Base-by-base conservation (phyloP, 345 rosid genomes). In the Barbarea vulgaris region DNA sequence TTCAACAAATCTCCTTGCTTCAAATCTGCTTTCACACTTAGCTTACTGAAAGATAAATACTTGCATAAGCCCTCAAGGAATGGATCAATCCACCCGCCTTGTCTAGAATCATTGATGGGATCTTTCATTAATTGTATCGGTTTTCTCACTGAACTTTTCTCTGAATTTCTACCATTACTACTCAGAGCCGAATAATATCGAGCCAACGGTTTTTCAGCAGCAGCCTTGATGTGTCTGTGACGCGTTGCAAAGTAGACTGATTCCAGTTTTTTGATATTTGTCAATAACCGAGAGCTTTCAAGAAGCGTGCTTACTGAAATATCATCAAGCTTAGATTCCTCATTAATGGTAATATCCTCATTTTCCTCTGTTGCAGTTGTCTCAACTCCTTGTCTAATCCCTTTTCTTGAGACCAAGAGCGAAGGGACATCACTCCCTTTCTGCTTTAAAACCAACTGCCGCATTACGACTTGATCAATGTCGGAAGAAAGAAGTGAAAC, bases 21-120 rank as follows among this genome's bases (percentile, higher is more conserved):
- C 81, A 95, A 81, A 72, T 95, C 87, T 10, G 99, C 97, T 77
- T 86, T 92, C 52, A 92, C 96, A 83, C 79, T 88, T 47, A 92
- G 76, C 81, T 89, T 89, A 73, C 88, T 92, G 85, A 85, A 87
- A 48, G 96, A 87, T 42, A 95, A 81, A 64, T 92, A 95, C 79
- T 84, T 95, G 93, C 97, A 92, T 70, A 95, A 80, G 37, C 96
- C 96, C 84, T 90, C 97, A 5, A 95, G 97, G 71, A 95, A 92
- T 36, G 97, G 97, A 78, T 86, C 86, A 31, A 95, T 90, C 99
- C 99, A 95, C 80, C 86, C 90, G 51, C 85, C 84, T 55, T 78
- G 80, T 79, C 78, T 85, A 48, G 84, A 59, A 54, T 82, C 90
- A 63, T 60, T 68, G 19, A 18, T 8, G 52, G 8, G 84, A 59